Evolutionary conservation across 2,329 filamentous ascomycete species (phyloP), one percentile per base, ranked within the genome.

Genomic region (Pseudogymnoascus destructans): DNA sequence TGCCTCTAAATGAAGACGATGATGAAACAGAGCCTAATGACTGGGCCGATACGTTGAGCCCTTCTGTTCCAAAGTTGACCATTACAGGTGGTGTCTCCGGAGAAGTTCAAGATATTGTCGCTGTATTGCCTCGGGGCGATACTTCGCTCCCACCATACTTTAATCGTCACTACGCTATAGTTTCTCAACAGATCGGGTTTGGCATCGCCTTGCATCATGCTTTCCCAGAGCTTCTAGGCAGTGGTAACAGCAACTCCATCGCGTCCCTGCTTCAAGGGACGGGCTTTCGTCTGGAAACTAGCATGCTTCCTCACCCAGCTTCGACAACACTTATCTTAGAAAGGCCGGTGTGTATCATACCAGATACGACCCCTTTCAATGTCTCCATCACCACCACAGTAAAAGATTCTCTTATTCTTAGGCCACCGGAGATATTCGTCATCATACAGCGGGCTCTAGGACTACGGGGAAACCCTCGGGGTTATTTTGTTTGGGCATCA

Each of bases 191-290:
- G 30, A 58, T 58, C 6, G 25, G 21, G 13, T 10, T 58, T 33
- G 15, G 21, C 19, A 27, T 15, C 5, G 35, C 40, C 11, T 23
- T 58, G 19, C 21, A 46, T 19, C 38, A 58, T 35, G 65, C 58
- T n/a, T 66, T 72, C 52, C 63, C 64, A 27, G 63, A 67, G 33
- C 68, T 70, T 0, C 61, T 68, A 21, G 59, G 60, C 58, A 33
- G 19, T 57, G 2, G 56, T 58, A 61, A 5, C 61, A 66, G 15
- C 65, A 65, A 17, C 57, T 73, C 6, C 66, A 55, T 54, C 32
- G 57, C 57, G 7, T 58, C 57, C 15, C 21, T 38, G 8, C 36
- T 59, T 17, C 49, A 59, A 46, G 58, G 58, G 17, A 21, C 27
- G 8, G 15, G 11, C n/a, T 21, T 59, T 9, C 32, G 36, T 9